These are phyloP conservation scores for Fomitopsis betulina DNA, from an alignment of 1,284 basidiomycete genomes.

Conservation along the genomic window DNA sequence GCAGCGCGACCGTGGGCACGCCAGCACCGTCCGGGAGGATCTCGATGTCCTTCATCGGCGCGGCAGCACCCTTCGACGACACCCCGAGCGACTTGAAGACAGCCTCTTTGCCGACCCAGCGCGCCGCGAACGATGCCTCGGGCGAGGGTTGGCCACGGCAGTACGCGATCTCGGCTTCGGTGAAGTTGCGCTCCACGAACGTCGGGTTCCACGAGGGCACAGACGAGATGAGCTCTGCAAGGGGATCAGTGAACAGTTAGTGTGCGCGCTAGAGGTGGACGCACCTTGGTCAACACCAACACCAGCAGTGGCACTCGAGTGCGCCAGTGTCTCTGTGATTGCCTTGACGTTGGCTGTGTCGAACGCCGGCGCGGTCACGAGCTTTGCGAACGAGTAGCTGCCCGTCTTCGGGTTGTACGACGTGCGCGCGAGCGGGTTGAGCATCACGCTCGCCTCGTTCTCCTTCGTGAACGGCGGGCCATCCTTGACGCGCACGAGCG, in stretches of 20 bases:
- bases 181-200: constrained; percentile 93
- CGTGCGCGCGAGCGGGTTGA: constrained; percentile 92
- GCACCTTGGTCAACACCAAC: constrained; percentile 86
- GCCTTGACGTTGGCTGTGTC: constrained; percentile 69
- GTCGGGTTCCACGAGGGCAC: constrained; percentile 89
- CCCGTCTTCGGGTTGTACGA: constrained; percentile 81
- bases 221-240: constrained; percentile 83
- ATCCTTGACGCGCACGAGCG: constrained; percentile 94
- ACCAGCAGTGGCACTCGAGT: constrained; percentile 48
- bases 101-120: constrained; percentile 98
- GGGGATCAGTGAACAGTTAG: constrained; percentile 7
- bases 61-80: constrained; percentile 86
- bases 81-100: constrained; percentile 98
- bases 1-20: constrained; percentile 71
- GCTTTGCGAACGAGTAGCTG: constrained; percentile 77
- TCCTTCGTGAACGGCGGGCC: constrained; percentile 88
- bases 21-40: constrained; percentile 75
- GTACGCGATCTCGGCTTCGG: constrained; percentile 82
- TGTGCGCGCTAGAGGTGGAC: constrained; percentile 13
- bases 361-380: constrained; percentile 47
- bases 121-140: constrained; percentile 88
- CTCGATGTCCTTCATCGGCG: constrained; percentile 95
- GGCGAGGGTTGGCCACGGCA: constrained; percentile 87
- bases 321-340: constrained; percentile 49
- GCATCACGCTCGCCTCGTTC: constrained; percentile 82